Base-by-base conservation (phyloP, 805 yeast genomes). In the Teunomyces gatunensis region DNA sequence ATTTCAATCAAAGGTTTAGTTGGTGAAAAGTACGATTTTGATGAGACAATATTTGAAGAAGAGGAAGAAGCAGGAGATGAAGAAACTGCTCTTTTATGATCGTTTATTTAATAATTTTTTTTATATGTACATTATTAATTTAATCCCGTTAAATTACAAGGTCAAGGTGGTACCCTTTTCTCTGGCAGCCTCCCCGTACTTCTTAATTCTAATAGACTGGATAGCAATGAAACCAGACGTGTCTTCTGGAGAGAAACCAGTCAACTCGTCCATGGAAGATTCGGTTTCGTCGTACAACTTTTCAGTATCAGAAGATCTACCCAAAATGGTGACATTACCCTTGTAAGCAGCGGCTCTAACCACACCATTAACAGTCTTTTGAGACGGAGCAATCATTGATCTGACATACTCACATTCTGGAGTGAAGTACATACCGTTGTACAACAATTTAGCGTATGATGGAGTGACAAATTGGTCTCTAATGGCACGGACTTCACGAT, bases 341-440 rank as follows among this genome's bases (percentile, higher is more conserved):
- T 94, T 94, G 84, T 92, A 94, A 56, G 86, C 84, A 65, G 90
- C 80, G 54, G 91, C 85, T 79, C 98, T 88, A 58, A 94, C 99
- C 57, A 84, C 85, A 75, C 99, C 99, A 67, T 94, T 94, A 62
- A 94, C 98, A 48, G 96, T 86, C 60, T 76, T 81, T 76, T 94
- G 99, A 34, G 98, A 91, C 50, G 97, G 97, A 52, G 82, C 83
- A 61, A 94, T 94, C 96, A 89, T 89, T 17, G 87, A 64, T 76
- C 97, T 87, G 65, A 89, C 85, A 69, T 85, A 94, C 75, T 92
- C 99, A 71, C 97, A 88, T 79, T 94, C 99, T 67, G 99, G 99
- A 39, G 96, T 84, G 80, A 89, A 94, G 79, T 92, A 94, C 81
- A 92, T 83, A 72, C 99, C 99, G 70, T 94, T 94, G 83, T 94